Evolutionary conservation across 1,284 basidiomycete genomes (phyloP).

Genomic region (Lentinula novae-zelandiae): DNA sequence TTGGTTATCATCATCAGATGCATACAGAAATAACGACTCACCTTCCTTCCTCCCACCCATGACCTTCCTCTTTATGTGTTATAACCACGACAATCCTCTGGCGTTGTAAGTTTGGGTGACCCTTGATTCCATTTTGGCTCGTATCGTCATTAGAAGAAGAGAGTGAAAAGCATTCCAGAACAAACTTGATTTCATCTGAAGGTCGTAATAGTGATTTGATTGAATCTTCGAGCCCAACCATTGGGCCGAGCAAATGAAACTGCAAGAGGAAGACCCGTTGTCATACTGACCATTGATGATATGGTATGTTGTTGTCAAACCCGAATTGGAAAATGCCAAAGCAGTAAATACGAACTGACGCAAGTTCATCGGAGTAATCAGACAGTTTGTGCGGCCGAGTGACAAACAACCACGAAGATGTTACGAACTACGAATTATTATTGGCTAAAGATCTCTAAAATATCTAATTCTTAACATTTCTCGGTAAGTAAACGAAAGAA

Average conservation of each 20-base stretch:
- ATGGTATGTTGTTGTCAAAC: no score
- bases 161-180: slow-evolving; percentile 27
- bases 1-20: not conserved
- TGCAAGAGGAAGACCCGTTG: not conserved
- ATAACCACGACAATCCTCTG: slow-evolving; percentile 35
- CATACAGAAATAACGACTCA: slow-evolving; percentile 17
- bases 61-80: slow-evolving; percentile 26
- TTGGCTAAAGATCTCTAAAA: not conserved
- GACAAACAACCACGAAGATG: no score
- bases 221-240: slow-evolving; percentile 11
- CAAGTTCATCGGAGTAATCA: no score
- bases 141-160: not conserved
- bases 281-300: not conserved
- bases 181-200: slow-evolving; percentile 37
- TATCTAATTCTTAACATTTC: no score
- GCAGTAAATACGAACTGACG: not conserved
- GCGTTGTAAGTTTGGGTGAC: slow-evolving; percentile 11
- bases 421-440: not conserved
- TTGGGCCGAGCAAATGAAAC: not conserved
- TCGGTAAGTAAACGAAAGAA: no score
- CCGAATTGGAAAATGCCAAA: not conserved
- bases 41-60: slow-evolving; percentile 36
- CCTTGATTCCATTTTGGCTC: not conserved
- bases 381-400: no score
- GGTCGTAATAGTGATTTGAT: slow-evolving; percentile 28